Conservation (phyloP, 352 stramenopile genomes). For the Pseudoperonospora humuli region DNA sequence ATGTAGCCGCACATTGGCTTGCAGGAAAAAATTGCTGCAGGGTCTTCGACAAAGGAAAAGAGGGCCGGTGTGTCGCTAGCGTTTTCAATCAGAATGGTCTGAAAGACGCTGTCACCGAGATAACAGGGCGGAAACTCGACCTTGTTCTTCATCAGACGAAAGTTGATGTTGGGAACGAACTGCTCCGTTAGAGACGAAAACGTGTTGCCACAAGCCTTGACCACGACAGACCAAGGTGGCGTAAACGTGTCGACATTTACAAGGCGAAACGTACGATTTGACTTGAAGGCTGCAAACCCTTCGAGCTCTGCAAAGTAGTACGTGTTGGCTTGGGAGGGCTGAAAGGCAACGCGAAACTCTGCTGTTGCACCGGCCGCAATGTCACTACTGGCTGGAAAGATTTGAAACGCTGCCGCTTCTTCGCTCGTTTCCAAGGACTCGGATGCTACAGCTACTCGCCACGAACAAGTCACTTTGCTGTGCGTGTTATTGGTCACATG, state of each 20-base stretch:
- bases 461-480: constrained; percentile 77
- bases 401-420: constrained; percentile 40
- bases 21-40: too few species aligned
- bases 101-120: constrained; percentile 31
- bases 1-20: constrained; percentile 68
- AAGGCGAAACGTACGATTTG: too few species aligned
- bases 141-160: neutral
- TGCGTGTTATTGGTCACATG: constrained; percentile 82
- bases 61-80: constrained; percentile 81
- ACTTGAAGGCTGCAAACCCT: too few species aligned
- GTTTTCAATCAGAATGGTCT: constrained; percentile 86
- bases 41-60: constrained; percentile 77
- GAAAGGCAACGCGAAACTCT: constrained; percentile 83
- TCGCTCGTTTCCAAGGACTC: constrained; percentile 2
- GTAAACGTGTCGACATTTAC: constrained; percentile 91
- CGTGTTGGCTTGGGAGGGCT: constrained; percentile 57
- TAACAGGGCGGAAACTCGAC: neutral
- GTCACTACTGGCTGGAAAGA: constrained; percentile 67
- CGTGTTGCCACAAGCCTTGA: constrained; percentile 46
- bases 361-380: constrained; percentile 63
- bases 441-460: constrained; percentile 44
- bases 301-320: too few species aligned
- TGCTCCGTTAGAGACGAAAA: neutral
- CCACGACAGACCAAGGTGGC: constrained; percentile 81
- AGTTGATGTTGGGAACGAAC: neutral